Base-by-base conservation (phyloP, 768 basidiomycete genomes). In the Xerocomus brunneocitrinus region DNA sequence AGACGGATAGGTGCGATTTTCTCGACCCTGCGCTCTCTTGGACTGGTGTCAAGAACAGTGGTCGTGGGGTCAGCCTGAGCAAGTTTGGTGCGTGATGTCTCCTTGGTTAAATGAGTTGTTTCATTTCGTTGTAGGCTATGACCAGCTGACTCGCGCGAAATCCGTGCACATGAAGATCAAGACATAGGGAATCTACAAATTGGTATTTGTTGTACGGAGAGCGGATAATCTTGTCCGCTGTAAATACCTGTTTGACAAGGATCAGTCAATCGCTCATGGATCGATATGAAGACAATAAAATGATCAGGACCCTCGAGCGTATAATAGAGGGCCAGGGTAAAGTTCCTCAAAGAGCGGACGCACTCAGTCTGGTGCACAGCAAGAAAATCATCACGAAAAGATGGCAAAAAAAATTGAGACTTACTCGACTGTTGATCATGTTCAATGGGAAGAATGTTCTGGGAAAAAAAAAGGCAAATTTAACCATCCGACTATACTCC, bases 11-110 rank as follows among this genome's bases (percentile, higher is more conserved):
- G 40, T 91, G 89, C 61, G 95, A 99, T 70, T 86, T 77, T 63
- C 77, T 97, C 24, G 97, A 99, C 64, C 95, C 97, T 2, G 92
- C 94, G 5, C 74, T 98, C 2, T 80, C 90, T 0, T 99, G 97
- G 97, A 90, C 87, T 3, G 97, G 95, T 2, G 87, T 91, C 44
- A 98, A 98, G 76, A 74, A 97, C 62, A 93, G 89, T 50, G 97
- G 97, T 25, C 76, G 94, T 28, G 97, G 95, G 1, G 75, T 98
- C 55, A 94, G 91, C 62, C 72, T 98, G 60, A 92, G 90, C 67
- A 85, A 87, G 64, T 93, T 90, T 58, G 95, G 94, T 91, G 52
- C 52, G 82, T 59, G 9, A 13, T 47, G n/a, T 4, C n/a, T 25
- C 14, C 27, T 16, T 45, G 5, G 5, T 32, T 24, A 8, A 22